Base-by-base conservation (phyloP, 768 basidiomycete species). In the Punctularia strigosozonata region DNA sequence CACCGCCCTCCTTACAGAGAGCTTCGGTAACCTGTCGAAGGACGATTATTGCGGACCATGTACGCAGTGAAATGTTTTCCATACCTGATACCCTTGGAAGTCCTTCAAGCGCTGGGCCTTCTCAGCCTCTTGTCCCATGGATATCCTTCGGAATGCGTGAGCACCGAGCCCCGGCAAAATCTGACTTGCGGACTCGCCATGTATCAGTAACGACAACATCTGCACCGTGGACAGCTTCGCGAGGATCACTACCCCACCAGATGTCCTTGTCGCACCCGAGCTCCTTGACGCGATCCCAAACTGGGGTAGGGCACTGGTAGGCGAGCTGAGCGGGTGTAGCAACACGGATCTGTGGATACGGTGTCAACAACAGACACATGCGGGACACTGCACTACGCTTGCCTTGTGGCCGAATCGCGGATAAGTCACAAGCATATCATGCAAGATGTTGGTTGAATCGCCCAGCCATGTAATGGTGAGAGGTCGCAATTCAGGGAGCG, bases 121-220 rank as follows among this genome's bases (percentile, higher is more conserved):
- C 58, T 98, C 91, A 1, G 80, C 83, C 60, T 98, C 95, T 59
- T 95, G 90, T 14, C 95, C 95, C 95, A 99, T 98, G 2, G 94
- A 97, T 46, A 98, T 90, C 91, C 89, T 92, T 50, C 12, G 36
- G 10, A 21, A 32, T 25, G 39, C 19, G 38, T 31, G 22, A 24
- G 31, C 25, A 15, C 23, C 32, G 36, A 8, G 45, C 3, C 26
- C 24, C 17, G 13, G 31, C 31, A 33, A 14, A n/a, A 34, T 22
- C 24, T 15, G 37, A 22, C 28, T 37, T n/a, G 25, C 43, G 35
- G 33, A 55, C 69, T 41, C 43, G 88, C 90, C 94, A 99, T 4
- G 95, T 99, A 57, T 99, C 95, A 2, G 95, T 99, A 8, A 95
- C 75, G 34, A 97, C 85, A n/a, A 97, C 76, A 51, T 97, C 88